phyloP scores from a whole-genome alignment of 2,329 filamentous ascomycete genomes.

The Fusarium pseudoanthophilum region DNA sequence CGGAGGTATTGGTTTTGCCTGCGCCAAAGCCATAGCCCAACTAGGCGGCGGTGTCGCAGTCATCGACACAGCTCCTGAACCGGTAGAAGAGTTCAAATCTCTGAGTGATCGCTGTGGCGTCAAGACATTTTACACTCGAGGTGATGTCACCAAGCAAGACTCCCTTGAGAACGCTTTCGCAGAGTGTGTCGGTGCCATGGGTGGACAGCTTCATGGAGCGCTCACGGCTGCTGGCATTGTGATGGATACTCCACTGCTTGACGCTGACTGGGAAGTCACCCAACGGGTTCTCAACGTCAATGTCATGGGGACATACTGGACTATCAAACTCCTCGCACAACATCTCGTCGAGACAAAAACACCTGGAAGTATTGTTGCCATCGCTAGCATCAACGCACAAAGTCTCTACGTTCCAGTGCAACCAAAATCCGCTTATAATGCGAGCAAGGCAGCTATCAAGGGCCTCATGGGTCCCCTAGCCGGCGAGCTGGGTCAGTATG shows the following conservation, averaged over 20 bases:
- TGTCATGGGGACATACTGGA: background rate
- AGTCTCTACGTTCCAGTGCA: background rate
- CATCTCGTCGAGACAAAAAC: background rate
- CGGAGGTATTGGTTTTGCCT: background rate
- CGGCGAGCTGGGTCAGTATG: background rate
- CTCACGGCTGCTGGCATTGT: background rate
- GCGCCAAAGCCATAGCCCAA: background rate
- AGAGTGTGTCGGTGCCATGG: background rate
- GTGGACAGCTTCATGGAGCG: background rate
- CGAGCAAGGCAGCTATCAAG: background rate
- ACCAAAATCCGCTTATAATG: background rate
- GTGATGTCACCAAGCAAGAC: background rate
- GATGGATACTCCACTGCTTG: background rate
- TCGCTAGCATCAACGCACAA: conserved; percentile 1
- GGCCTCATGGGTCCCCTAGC: background rate
- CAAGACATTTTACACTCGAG: background rate
- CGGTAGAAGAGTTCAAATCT: background rate
- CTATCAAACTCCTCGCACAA: background rate
- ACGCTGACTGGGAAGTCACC: background rate
- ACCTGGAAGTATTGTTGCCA: background rate
- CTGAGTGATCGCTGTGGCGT: background rate
- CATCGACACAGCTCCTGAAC: background rate
- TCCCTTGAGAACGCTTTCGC: background rate
- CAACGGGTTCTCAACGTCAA: background rate
- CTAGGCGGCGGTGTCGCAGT: background rate